Evolutionary conservation across 768 basidiomycete species (phyloP), one percentile per base, ranked within the genome.

Genomic region (Psilocybe tampanensis): DNA sequence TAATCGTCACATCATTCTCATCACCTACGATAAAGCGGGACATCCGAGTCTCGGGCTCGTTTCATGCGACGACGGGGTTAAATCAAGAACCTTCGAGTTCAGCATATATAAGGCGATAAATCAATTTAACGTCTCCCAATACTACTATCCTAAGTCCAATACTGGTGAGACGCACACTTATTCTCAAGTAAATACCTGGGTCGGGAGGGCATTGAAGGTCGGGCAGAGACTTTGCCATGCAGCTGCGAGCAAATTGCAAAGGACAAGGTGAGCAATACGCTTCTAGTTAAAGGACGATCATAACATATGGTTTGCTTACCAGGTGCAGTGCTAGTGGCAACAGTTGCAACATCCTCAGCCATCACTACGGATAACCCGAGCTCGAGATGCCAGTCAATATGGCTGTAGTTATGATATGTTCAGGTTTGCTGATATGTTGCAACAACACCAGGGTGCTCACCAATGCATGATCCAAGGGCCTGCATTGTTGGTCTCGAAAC

Each of bases 311-410:
- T 18, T n/a, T n/a, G 2, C 22, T 66, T 47, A 70, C 68, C 41
- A 21, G 68, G 68, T 3, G 56, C 57, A 9, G 62, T 54, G 22
- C 57, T 63, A 47, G 58, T 57, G 3, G 58, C 57, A 6, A 68
- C 57, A 9, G 61, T 59, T 2, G 60, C 58, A 9, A 63, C 58
- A 44, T 75, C 72, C 55, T 77, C 74, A n/a, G 74, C 74, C 34
- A 78, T 72, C 8, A 76, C 70, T 17, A 74, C 64, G 12, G 76
- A 73, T 23, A 77, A 67, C 23, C 76, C 74, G 29, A 70, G 41
- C 24, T 48, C 41, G 9, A 59, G 32, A 49, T 59, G 58, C 58
- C 58, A 59, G 29, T 59, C 58, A 23, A 59, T 59, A 21, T 59
- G 58, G 22, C 52, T 59, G 33, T 15, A 29, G 4, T 11, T 22